These are phyloP conservation scores for Acanthamoeba culbertsoni DNA, from an alignment of 208 protist genomes.

Conservation along the genomic window DNA sequence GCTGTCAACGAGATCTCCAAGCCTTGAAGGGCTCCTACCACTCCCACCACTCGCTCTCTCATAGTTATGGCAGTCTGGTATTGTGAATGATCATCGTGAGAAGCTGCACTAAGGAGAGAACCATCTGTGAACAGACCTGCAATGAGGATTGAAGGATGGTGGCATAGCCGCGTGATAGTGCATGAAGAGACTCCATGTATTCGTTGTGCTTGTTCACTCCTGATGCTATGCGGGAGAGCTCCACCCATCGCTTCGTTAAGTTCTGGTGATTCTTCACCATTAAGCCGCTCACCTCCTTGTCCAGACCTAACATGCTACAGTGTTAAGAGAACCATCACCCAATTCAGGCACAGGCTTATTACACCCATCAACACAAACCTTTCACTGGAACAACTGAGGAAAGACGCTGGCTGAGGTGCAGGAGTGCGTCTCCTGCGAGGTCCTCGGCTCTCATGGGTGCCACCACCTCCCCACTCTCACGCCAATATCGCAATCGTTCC, in stretches of 20 bases:
- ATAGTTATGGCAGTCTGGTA: not conserved
- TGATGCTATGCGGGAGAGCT: not conserved
- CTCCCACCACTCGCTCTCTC: not conserved
- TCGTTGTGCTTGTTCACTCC: conserved; percentile 45
- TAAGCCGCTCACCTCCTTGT: not conserved
- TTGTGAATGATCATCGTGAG: not conserved
- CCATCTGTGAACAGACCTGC: not conserved
- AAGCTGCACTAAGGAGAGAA: not conserved
- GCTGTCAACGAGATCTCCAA: not conserved
- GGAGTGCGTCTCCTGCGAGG: not conserved
- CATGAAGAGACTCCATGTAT: not conserved
- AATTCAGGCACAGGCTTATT: not conserved
- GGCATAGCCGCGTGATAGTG: not conserved
- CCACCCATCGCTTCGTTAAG: not conserved
- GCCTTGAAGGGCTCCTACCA: not conserved
- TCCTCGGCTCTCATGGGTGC: not conserved
- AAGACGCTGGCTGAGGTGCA: not conserved
- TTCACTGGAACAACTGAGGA: not conserved
- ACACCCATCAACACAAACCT: not conserved
- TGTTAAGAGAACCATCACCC: not conserved
- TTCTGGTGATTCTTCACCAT: not conserved
- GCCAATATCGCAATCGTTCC: not conserved
- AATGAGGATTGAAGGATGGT: not conserved
- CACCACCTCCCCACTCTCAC: not conserved
- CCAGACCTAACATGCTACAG: not conserved